Conservation (phyloP, 768 basidiomycete species). For the Leucocoprinus birnbaumii region DNA sequence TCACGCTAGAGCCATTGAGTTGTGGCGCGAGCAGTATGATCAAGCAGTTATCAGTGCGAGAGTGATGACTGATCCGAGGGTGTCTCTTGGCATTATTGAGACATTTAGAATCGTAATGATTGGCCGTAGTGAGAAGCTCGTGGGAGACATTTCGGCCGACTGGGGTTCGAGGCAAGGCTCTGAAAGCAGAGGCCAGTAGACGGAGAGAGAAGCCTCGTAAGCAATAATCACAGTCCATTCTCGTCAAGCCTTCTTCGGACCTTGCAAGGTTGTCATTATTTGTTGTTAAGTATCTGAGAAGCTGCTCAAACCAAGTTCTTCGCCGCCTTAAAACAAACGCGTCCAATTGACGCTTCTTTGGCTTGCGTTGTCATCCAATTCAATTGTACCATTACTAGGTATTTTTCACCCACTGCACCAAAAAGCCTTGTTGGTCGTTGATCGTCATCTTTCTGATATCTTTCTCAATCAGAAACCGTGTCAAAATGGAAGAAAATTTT, state of each 20-base stretch:
- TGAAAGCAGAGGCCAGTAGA: not conserved
- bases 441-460: slow-evolving; percentile 11
- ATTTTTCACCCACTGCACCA: not conserved
- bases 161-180: not conserved
- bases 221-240: not conserved
- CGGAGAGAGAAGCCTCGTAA: not conserved
- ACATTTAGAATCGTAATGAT: not conserved
- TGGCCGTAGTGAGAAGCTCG: not conserved
- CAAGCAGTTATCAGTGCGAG: not conserved
- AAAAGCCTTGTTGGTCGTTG: not conserved
- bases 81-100: not conserved
- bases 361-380: slow-evolving; percentile 1
- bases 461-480: slow-evolving; percentile 8
- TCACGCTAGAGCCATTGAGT: not conserved
- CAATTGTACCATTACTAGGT: not conserved
- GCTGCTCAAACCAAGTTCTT: not conserved
- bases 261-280: not conserved
- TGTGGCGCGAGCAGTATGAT: no score
- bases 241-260: no score
- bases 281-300: slow-evolving; percentile 2
- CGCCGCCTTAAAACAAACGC: not conserved
- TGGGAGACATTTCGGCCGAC: slow-evolving; percentile 3
- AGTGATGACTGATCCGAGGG: slow-evolving; percentile 1
- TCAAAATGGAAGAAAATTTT: not conserved
- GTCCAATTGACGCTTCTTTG: slow-evolving; percentile 4